phyloP scores from a whole-genome alignment of 129 eudicot species.

The Scalesia atractyloides region DNA sequence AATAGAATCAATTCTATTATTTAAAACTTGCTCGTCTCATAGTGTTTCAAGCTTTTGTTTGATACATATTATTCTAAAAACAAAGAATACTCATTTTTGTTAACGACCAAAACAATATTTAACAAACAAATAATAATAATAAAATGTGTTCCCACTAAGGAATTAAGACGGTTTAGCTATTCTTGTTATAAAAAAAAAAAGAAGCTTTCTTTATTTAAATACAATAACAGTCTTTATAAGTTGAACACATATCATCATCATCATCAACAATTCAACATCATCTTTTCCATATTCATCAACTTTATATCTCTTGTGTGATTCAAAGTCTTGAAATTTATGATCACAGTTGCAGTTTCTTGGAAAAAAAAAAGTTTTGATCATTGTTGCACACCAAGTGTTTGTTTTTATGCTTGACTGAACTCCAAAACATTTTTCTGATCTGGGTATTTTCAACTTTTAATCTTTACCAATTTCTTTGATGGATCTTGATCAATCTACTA shows the following conservation, averaged over 20 bases:
- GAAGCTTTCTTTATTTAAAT: background rate
- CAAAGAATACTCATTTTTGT: no score
- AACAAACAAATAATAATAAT: background rate
- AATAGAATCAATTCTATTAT: no score
- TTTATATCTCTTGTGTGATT: background rate
- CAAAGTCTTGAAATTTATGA: background rate
- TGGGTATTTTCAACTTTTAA: conserved; percentile 24
- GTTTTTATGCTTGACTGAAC: conserved; percentile 29
- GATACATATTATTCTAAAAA: no score
- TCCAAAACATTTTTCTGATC: conserved; percentile 26
- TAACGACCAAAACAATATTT: background rate
- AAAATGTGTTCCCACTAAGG: background rate
- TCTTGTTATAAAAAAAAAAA: background rate
- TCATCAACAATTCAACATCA: background rate
- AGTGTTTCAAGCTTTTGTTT: no score
- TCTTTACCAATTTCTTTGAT: conserved; percentile 40
- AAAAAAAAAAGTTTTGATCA: background rate
- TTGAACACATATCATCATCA: background rate
- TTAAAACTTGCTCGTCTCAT: no score
- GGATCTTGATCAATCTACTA: conserved; percentile 44
- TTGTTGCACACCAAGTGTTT: conserved; percentile 22
- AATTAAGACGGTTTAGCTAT: background rate
- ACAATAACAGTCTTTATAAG: conserved; percentile 2
- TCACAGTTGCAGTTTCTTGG: conserved; percentile 3
- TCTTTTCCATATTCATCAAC: background rate